Percentiles rank a stretch among this genome's conserved stretches.
phyloP scores from a whole-genome alignment of 2,329 filamentous ascomycete genomes.

The Colletotrichum agaves region DNA sequence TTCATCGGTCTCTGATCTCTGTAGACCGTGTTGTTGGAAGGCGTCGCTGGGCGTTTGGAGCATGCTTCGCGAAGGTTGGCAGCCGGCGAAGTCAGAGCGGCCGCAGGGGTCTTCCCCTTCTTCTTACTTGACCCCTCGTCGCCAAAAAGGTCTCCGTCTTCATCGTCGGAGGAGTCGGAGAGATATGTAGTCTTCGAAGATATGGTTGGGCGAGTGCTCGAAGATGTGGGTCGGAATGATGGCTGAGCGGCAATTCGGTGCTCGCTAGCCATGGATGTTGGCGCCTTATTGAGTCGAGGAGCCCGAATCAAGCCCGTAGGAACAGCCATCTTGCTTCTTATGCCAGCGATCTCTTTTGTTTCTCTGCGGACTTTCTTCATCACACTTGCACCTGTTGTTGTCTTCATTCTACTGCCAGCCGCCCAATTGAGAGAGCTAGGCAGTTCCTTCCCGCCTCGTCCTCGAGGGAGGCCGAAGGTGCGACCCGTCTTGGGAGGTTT shows the following conservation, averaged over 20 bases:
- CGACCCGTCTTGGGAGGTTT: slow-evolving; percentile 50
- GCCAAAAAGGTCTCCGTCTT: slow-evolving; percentile 23
- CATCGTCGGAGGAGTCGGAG: slow-evolving; percentile 48
- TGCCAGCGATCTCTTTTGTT: slow-evolving; percentile 62
- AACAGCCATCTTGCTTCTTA: slow-evolving; percentile 39
- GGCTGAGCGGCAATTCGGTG: slow-evolving; percentile 57
- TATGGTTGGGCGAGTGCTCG: slow-evolving; percentile 20
- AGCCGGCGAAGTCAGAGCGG: neutral
- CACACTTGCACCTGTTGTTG: slow-evolving; percentile 61
- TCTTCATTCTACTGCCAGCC: slow-evolving; percentile 63
- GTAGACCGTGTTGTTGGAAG: neutral
- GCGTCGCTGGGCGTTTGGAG: neutral
- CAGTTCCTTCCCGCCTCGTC: slow-evolving; percentile 42
- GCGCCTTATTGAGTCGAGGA: slow-evolving; percentile 49
- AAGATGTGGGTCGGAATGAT: slow-evolving; percentile 42
- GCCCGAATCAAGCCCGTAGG: slow-evolving; percentile 51
- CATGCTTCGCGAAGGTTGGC: slow-evolving; percentile 2
- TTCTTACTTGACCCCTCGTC: slow-evolving; percentile 24
- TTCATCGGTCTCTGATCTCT: neutral
- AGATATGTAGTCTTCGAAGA: slow-evolving; percentile 48
- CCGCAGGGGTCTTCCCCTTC: neutral
- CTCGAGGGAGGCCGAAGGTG: slow-evolving; percentile 36
- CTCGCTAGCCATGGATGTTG: slow-evolving; percentile 64
- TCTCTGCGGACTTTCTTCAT: slow-evolving; percentile 68
- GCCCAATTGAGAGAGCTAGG: slow-evolving; percentile 55